A percentile compares a stretch with the other conserved stretches of the same genome.
These are phyloP conservation scores for Fraxinus americana DNA, from an alignment of 257 asterid species.

Conservation along the genomic window DNA sequence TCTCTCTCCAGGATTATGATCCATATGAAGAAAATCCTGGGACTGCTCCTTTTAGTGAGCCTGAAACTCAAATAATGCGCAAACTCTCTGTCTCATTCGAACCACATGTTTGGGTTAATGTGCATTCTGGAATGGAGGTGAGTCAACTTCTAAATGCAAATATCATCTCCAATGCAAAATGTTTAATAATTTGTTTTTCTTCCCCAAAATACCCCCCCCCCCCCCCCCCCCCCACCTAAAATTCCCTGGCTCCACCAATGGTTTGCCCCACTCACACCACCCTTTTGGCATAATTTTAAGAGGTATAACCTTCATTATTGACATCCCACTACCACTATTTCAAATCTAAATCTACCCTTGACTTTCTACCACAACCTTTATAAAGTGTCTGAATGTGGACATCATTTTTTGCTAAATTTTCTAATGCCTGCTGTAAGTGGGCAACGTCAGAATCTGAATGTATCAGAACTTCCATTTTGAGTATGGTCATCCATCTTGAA, in stretches of 20 bases:
- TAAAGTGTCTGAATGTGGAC: background rate
- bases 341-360: background rate
- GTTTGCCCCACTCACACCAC: background rate
- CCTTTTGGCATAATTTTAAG: background rate
- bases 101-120: constrained; percentile 98
- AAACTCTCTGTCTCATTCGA: constrained; percentile 77
- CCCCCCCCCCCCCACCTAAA: no score
- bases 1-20: constrained; percentile 77
- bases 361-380: background rate
- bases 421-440: background rate
- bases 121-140: constrained; percentile 99
- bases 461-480: background rate
- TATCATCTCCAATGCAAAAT: constrained; percentile 23
- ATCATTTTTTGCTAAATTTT: background rate
- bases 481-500: background rate
- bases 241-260: no score
- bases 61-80: constrained; percentile 91
- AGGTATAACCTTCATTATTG: background rate
- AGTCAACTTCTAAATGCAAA: constrained; percentile 15
- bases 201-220: no score
- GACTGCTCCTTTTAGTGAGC: constrained; percentile 89
- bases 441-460: background rate
- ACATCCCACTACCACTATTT: background rate
- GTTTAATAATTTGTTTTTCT: background rate
- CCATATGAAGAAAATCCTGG: constrained; percentile 98